Evolutionary conservation across 768 basidiomycete genomes (phyloP), one percentile per base, ranked within the genome.

Genomic region (Amanita rubescens): DNA sequence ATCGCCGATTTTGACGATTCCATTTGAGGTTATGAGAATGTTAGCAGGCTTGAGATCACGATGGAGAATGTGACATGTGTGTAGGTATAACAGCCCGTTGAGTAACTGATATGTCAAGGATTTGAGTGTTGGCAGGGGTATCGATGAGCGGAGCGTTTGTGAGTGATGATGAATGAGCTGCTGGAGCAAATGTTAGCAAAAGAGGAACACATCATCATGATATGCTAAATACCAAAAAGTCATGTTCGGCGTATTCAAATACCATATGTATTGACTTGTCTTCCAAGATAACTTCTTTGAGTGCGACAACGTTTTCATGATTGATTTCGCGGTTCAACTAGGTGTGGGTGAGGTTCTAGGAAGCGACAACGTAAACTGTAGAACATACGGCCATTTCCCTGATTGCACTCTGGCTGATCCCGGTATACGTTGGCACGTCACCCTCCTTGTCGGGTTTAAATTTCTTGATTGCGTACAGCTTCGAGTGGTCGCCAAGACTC

Each of bases 361-460:
- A 12, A 33, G 43, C 5, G 19, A 53, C 24, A 8, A n/a, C 5
- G 33, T 37, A 6, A n/a, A 19, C 2, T 6, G n/a, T 20, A 20
- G 14, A 5, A 19, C 19, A 60, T 59, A 94, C 94, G 51, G 94
- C 90, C 59, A 98, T 98, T 69, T 99, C 96, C 55, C 96, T 77
- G 60, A 93, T 91, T 3, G 95, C 96, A 69, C 92, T 95, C 71
- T 99, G 96, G 66, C 91, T 94, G 61, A 99, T 93, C 2, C 95
- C 96, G 9, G 95, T 97, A 67, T 98, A 99, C 0, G 93, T 93
- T 49, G 87, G 72, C 1, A 94, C 84, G 64, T 98, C 96, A 19
- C 95, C 95, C 71, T 99, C 96, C 69, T 98, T 98, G 77, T 99
- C 96, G 0, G 95, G 96, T 65, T 99, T 99, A 76, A 98, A 98